These are phyloP conservation scores for Hapsidospora chrysogenum DNA, from an alignment of 495 filamentous ascomycete genomes.

Conservation along the genomic window DNA sequence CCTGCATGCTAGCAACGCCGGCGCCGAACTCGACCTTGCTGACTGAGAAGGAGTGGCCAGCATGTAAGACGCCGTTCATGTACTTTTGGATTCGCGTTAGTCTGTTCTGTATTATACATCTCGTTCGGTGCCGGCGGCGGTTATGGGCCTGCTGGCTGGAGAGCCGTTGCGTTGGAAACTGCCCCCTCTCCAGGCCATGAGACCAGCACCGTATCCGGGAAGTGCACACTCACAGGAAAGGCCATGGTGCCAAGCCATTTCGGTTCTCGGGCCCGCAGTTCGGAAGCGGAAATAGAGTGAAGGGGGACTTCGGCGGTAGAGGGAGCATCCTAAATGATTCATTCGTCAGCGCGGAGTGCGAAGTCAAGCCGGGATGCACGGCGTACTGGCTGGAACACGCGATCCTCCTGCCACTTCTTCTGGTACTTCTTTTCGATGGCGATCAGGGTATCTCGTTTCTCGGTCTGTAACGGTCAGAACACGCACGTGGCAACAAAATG, in stretches of 20 bases:
- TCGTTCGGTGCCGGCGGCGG: no score
- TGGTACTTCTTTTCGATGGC: conserved; percentile 89
- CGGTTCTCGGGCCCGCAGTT: conserved; percentile 59
- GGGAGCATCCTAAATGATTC: no score
- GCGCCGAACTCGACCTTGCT: conserved; percentile 82
- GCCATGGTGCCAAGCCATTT: conserved; percentile 93
- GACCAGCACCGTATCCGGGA: no score
- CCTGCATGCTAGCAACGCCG: conserved; percentile 75
- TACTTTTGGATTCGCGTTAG: no score
- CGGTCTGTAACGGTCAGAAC: conserved; percentile 38
- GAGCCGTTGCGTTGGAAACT: no score
- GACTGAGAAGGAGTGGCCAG: conserved; percentile 78
- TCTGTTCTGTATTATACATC: no score
- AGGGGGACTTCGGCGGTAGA: conserved; percentile 56
- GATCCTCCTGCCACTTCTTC: conserved; percentile 59
- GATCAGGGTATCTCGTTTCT: conserved; percentile 81
- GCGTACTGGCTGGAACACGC: conserved; percentile 70
- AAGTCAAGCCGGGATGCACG: no score
- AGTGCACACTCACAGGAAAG: no score
- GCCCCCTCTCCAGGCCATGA: no score
- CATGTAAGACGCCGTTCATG: conserved; percentile 91
- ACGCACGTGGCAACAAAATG: neutral
- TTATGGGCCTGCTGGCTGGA: no score
- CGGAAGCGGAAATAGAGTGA: conserved; percentile 46
- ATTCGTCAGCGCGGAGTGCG: no score